Base-by-base conservation (phyloP, 2,329 filamentous ascomycete species). In the Sodiomyces alkalinus region DNA sequence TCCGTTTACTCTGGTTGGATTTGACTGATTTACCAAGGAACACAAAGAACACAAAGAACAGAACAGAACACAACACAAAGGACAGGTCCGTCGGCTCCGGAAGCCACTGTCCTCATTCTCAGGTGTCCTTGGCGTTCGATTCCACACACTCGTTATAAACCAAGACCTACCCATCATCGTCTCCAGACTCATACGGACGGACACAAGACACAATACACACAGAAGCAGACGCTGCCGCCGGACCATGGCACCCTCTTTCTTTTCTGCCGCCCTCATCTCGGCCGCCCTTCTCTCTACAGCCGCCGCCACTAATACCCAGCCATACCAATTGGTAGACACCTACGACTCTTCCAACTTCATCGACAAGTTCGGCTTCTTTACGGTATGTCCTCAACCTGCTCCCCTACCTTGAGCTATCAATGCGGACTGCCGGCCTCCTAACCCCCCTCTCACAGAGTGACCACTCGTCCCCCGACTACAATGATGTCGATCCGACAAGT, bases 401-500 rank as follows among this genome's bases (percentile, higher is more conserved):
- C n/a, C n/a, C n/a, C n/a, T n/a, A n/a, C n/a, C n/a, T n/a, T n/a
- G n/a, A n/a, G n/a, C n/a, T n/a, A n/a, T n/a, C 24, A 4, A 6
- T 10, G 10, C 14, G 2, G 4, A 4, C 11, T 10, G 7, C 17
- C n/a, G 17, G 13, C 14, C 24, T n/a, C 2, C 6, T n/a, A 7
- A 17, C 1, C 19, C 31, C 17, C 26, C 13, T 6, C 14, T 16
- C 5, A 17, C 26, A 42, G 35, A 39, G 29, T 23, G 21, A 41
- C 8, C 37, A 35, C 30, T 13, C 13, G n/a, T 37, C 37, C 13
- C 30, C 27, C 19, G 33, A 41, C 25, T 26, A 28, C 25, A 37
- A 45, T 27, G 41, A 38, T 12, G 25, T 41, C 5, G 77, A 83
- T 40, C 71, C 71, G 6, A 82, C 72, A 24, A 44, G 63, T 31